Evolutionary conservation across 108 stramenopile species (phyloP).

Genomic region (Discostella pseudostelligera): DNA sequence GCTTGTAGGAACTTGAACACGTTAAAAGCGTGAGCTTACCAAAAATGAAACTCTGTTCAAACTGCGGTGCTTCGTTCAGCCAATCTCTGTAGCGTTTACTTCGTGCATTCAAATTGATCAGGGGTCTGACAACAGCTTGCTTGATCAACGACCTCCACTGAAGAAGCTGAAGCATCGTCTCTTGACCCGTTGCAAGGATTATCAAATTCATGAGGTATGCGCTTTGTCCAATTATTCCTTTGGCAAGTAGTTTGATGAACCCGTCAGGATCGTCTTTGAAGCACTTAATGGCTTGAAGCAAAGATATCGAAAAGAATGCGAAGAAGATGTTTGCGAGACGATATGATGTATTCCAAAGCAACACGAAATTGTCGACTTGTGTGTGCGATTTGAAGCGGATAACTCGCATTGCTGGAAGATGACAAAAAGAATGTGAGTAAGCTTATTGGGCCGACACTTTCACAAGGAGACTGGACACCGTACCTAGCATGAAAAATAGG

Average conservation of each 20-base stretch:
- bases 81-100: slow-evolving; percentile 34
- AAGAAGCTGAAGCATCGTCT: slow-evolving; percentile 45
- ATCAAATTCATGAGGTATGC: slow-evolving; percentile 36
- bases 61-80: slow-evolving; percentile 26
- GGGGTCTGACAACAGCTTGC: slow-evolving; percentile 35
- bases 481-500: slow-evolving; percentile 24
- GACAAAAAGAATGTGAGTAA: too few species aligned
- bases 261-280: slow-evolving; percentile 30
- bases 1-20: too few species aligned
- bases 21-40: too few species aligned
- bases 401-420: slow-evolving; percentile 27
- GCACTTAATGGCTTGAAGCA: slow-evolving; percentile 23
- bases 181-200: slow-evolving; percentile 44
- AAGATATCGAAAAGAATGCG: slow-evolving; percentile 30
- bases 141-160: slow-evolving; percentile 46
- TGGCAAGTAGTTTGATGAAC: slow-evolving; percentile 21
- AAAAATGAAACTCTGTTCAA: slow-evolving; percentile 38
- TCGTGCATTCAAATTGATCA: slow-evolving; percentile 32
- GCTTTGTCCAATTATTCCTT: slow-evolving; percentile 30
- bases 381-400: slow-evolving; percentile 54
- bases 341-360: slow-evolving; percentile 42
- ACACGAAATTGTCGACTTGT: slow-evolving; percentile 39
- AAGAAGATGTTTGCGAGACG: slow-evolving; percentile 35
- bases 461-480: too few species aligned
- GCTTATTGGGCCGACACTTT: too few species aligned